phyloP scores from a whole-genome alignment of 2,329 filamentous ascomycete species.

The Ophiostoma sp. region DNA sequence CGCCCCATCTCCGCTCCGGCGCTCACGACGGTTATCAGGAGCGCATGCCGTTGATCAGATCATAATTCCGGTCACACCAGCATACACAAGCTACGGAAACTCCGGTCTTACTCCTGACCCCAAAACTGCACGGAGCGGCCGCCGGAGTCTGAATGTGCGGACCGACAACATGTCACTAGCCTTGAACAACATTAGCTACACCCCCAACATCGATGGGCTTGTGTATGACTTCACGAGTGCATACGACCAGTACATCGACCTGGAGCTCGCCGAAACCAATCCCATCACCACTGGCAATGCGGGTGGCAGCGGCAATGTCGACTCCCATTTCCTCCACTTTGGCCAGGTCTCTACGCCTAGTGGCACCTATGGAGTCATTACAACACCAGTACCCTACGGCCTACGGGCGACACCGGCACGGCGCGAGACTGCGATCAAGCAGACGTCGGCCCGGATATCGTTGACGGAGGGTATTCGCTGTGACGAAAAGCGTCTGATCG shows the following conservation, averaged over 20 bases:
- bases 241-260: not conserved
- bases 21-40: constrained; percentile 14
- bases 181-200: not conserved
- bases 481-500: constrained; percentile 11
- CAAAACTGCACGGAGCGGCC: not conserved
- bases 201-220: constrained; percentile 1
- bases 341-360: not conserved
- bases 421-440: constrained; percentile 13
- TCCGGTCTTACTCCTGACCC: not conserved
- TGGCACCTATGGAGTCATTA: not conserved
- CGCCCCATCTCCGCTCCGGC: constrained; percentile 7
- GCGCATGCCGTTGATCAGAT: constrained; percentile 1
- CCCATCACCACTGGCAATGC: not conserved
- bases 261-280: not conserved
- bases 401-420: constrained; percentile 20
- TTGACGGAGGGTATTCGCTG: not conserved
- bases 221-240: not conserved
- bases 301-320: not conserved
- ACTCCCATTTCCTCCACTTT: constrained; percentile 1
- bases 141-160: not conserved
- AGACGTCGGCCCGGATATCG: constrained; percentile 8
- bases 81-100: not conserved
- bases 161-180: constrained; percentile 2
- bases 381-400: constrained; percentile 15
- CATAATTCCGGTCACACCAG: not conserved